Conservation (phyloP, 1,284 basidiomycete genomes). For the Athelia sp. region DNA sequence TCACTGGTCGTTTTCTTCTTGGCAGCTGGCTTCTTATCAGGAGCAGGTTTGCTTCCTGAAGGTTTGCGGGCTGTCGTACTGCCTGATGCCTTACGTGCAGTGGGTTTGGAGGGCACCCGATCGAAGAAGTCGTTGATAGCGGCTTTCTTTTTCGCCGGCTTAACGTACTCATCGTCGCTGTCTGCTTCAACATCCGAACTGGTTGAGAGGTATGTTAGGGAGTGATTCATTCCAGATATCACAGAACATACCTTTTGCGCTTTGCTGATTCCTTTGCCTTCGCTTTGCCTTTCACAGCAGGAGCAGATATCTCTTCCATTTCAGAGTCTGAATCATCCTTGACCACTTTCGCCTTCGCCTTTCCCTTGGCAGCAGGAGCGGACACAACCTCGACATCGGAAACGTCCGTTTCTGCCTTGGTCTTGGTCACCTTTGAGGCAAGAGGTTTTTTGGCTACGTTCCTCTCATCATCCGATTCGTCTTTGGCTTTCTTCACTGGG, state of each 20-base stretch:
- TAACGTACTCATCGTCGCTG: conserved; percentile 34
- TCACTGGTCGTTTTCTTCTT: conserved; percentile 33
- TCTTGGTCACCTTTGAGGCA: conserved; percentile 18
- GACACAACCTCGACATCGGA: conserved; percentile 6
- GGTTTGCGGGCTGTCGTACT: conserved; percentile 41
- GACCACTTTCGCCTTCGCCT: conserved; percentile 29
- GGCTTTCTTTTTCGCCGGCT: conserved; percentile 44
- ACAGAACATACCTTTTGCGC: conserved; percentile 28
- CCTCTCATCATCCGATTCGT: conserved; percentile 35
- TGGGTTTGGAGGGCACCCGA: conserved; percentile 28
- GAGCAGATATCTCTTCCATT: conserved; percentile 14
- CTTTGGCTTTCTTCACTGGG: conserved; percentile 24
- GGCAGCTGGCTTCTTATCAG: conserved; percentile 33
- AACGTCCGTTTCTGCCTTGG: conserved; percentile 16
- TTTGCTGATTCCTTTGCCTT: conserved; percentile 29
- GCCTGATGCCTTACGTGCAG: conserved; percentile 44
- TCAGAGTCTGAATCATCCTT: conserved; percentile 6
- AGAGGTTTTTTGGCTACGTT: conserved; percentile 24
- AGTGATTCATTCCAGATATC: neutral
- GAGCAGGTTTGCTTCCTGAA: conserved; percentile 48
- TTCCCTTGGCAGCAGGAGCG: conserved; percentile 23
- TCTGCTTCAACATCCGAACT: conserved; percentile 31
- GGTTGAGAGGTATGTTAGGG: conserved; percentile 10
- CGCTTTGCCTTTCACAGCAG: conserved; percentile 11
- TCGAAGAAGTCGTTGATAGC: conserved; percentile 57